Percentiles rank a stretch among this genome's conserved stretches.
Conservation (phyloP, 306 rosid genomes). For the Vigna hirtella region DNA sequence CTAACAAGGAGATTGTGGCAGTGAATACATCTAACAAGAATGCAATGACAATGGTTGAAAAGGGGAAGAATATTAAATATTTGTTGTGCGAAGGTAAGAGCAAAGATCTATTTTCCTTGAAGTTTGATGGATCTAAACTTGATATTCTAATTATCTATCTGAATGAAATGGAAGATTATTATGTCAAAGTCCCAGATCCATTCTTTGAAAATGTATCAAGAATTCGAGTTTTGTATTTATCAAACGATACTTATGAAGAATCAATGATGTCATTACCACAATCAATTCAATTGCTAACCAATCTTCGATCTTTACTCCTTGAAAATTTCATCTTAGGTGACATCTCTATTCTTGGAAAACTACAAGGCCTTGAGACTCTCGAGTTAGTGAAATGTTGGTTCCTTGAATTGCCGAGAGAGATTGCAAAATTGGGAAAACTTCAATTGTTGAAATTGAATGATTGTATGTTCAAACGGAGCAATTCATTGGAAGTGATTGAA, state of each 20-base stretch:
- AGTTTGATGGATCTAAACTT: background rate
- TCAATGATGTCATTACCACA: background rate
- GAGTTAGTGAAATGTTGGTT: rapidly evolving
- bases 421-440: background rate
- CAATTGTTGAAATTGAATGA: background rate
- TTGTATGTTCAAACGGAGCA: background rate
- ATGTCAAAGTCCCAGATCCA: too few relatives aligned
- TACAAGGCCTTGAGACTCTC: slow-evolving; percentile 25
- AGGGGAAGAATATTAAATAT: background rate
- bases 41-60: background rate
- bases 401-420: background rate
- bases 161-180: background rate
- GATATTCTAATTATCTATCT: background rate
- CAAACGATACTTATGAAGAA: background rate
- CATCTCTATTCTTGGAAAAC: slow-evolving; percentile 18
- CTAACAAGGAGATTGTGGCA: background rate
- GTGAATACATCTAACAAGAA: background rate
- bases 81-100: background rate
- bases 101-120: background rate
- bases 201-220: background rate
- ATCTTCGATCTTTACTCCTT: background rate
- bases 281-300: background rate
- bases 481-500: background rate
- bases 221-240: background rate
- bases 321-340: rapidly evolving